Evolutionary conservation across 2,329 filamentous ascomycete species (phyloP).

Genomic region (Paracamarosporium sp.): DNA sequence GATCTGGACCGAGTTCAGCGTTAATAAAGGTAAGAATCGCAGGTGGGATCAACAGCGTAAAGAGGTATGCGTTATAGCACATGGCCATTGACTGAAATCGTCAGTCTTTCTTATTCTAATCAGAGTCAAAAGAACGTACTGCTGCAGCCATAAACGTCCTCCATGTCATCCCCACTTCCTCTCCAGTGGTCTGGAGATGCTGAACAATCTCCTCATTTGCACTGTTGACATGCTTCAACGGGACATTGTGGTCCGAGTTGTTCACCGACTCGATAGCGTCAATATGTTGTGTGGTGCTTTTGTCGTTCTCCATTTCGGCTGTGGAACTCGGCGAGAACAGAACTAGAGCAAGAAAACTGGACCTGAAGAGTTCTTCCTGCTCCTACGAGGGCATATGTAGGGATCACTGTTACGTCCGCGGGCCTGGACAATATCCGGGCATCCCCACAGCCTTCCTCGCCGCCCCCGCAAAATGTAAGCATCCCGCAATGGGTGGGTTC

Average conservation of each 20-base stretch:
- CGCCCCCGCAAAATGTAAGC: constrained; percentile 10
- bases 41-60: constrained; percentile 42
- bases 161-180: constrained; percentile 39
- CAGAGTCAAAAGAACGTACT: constrained; percentile 7
- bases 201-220: constrained; percentile 38
- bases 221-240: constrained; percentile 11
- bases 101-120: not conserved
- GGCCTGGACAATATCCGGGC: constrained; percentile 7
- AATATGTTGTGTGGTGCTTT: constrained; percentile 19
- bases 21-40: constrained; percentile 41
- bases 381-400: constrained; percentile 9
- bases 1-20: constrained; percentile 40
- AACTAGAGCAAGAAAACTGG: not conserved
- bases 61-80: constrained; percentile 43
- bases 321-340: not conserved
- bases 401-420: not conserved
- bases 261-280: constrained; percentile 25
- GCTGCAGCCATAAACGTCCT: constrained; percentile 29
- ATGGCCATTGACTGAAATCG: constrained; percentile 28
- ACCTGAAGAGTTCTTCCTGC: constrained; percentile 1
- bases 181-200: constrained; percentile 36
- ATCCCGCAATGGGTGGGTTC: constrained; percentile 6
- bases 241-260: constrained; percentile 14
- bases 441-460: not conserved
- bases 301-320: constrained; percentile 18